Evolutionary conservation across 805 yeast species (phyloP), one percentile per base, ranked within the genome.

Genomic region (Candida alai): DNA sequence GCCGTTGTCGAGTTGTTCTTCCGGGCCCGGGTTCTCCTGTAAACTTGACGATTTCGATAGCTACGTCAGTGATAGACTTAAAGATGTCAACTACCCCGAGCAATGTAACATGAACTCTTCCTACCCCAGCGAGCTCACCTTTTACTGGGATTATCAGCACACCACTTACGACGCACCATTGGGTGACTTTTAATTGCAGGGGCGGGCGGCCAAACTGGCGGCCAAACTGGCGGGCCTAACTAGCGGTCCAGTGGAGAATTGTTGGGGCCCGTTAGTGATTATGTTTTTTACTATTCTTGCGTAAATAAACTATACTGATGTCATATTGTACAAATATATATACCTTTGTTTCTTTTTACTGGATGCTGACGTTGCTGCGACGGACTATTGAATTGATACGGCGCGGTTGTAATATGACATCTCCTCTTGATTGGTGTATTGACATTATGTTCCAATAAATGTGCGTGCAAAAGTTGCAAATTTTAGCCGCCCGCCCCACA

Each of bases 21-120:
- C 43, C 30, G 72, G 72, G 2, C 72, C 72, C 3, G 70, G 71
- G 0, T 65, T 64, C 40, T 59, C 68, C 6, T 65, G 71, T 41
- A 50, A 63, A 59, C 41, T 67, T 19, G 42, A 51, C 8, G 60
- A 61, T 24, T 69, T 47, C 43, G 56, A 58, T 38, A 39, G 48
- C 3, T 55, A 55, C 35, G 47, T 65, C 24, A 36, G 43, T 19
- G 40, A 42, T 19, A 57, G 64, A 45, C 43, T 65, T 36, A 47
- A 40, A 5, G 55, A 49, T 21, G 39, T 45, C 30, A 46, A 56
- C 39, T 56, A 49, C 36, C 41, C 37, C 19, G 46, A 52, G 22
- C 53, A 47, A 30, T 66, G 73, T 47, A 39, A 45, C 9, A 40
- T 51, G 19, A 40, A 44, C 35, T 41, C 43, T 10, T 33, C 38